Percentiles rank a stretch among this genome's conserved stretches.
phyloP scores from a whole-genome alignment of 129 eudicot genomes.

The Escallonia rubra region DNA sequence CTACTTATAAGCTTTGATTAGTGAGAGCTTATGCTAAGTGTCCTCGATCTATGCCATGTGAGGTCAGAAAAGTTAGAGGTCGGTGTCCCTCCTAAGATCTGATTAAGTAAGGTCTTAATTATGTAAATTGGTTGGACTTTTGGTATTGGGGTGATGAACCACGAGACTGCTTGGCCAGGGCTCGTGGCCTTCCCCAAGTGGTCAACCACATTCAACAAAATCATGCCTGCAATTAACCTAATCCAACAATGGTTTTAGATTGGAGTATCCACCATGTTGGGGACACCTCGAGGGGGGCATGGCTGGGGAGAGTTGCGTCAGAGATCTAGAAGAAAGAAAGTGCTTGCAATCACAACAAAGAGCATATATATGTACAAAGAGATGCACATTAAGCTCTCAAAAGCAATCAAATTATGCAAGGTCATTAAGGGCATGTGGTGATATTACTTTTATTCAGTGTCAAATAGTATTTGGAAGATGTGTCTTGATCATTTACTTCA shows the following conservation, averaged over 20 bases:
- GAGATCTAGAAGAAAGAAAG: no score
- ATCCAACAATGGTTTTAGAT: not conserved
- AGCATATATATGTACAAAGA: no score
- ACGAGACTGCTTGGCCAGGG: not conserved
- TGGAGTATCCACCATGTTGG: not conserved
- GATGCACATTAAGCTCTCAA: no score
- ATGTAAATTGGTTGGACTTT: not conserved
- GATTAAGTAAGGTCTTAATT: not conserved
- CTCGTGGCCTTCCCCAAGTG: not conserved
- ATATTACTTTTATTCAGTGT: no score
- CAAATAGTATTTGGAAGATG: no score
- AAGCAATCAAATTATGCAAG: no score
- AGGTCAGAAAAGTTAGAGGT: not conserved
- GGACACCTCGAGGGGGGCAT: not conserved
- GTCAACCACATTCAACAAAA: not conserved
- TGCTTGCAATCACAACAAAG: no score
- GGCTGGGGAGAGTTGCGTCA: not conserved
- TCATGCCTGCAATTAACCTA: slow-evolving; percentile 1
- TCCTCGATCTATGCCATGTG: not conserved
- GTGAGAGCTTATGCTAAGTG: not conserved
- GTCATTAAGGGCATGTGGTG: no score
- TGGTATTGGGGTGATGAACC: not conserved
- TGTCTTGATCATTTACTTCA: no score
- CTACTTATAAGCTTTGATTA: not conserved
- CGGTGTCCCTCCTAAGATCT: not conserved